These are phyloP conservation scores for Dactylonectria macrodidyma DNA, from an alignment of 2,329 filamentous ascomycete species.

Conservation along the genomic window DNA sequence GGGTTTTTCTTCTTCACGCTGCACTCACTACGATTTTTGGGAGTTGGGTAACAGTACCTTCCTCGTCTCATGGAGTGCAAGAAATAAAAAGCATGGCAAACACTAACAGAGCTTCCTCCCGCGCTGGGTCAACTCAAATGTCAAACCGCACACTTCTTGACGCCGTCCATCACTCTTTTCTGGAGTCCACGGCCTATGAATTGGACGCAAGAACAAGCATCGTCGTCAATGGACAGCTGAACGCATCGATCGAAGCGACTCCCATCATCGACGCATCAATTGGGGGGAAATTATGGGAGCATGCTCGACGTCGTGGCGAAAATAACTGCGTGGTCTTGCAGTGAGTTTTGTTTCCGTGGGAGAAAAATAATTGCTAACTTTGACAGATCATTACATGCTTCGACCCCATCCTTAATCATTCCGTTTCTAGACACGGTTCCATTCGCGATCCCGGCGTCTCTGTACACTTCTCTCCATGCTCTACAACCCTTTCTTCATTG, in stretches of 20 bases:
- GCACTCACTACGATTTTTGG: too few relatives aligned
- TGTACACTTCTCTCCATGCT: slow-evolving; percentile 85
- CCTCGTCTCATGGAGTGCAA: too few relatives aligned
- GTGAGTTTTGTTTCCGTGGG: slow-evolving; percentile 64
- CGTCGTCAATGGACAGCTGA: slow-evolving; percentile 90
- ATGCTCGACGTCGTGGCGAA: slow-evolving; percentile 93
- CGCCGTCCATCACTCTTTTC: slow-evolving; percentile 90
- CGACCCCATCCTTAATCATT: slow-evolving; percentile 85
- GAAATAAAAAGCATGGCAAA: slow-evolving; percentile 67
- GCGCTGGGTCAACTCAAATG: slow-evolving; percentile 79
- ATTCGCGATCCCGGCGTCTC: slow-evolving; percentile 79
- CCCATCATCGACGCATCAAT: too few relatives aligned
- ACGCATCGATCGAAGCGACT: slow-evolving; percentile 59
- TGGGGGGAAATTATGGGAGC: slow-evolving; percentile 91
- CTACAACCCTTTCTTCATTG: slow-evolving; percentile 89
- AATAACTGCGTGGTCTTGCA: slow-evolving; percentile 93
- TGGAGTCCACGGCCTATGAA: slow-evolving; percentile 84
- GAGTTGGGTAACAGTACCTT: too few relatives aligned
- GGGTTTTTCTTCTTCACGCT: too few relatives aligned
- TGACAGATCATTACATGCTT: slow-evolving; percentile 86
- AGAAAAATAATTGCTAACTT: neutral
- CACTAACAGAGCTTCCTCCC: slow-evolving; percentile 74
- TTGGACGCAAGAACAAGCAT: slow-evolving; percentile 93
- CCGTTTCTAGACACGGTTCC: slow-evolving; percentile 89
- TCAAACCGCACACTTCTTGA: slow-evolving; percentile 96